These are phyloP conservation scores for Nakazawaea pomicola DNA, from an alignment of 805 yeast species.

Conservation along the genomic window DNA sequence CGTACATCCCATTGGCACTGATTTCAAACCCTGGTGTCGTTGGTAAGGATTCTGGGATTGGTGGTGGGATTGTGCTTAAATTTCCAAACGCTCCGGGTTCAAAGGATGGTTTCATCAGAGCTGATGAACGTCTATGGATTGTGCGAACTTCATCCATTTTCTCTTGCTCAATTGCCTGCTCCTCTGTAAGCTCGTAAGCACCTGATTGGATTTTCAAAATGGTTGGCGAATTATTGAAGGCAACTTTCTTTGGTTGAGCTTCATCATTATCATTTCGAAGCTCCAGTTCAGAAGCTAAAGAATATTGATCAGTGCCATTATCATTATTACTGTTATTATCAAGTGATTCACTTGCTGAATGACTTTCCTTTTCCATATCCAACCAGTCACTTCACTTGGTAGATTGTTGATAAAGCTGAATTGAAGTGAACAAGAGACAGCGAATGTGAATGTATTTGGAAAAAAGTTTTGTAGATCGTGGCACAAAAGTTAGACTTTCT, in stretches of 20 bases:
- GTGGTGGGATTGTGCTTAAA: constrained; percentile 25
- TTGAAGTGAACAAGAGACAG: no score
- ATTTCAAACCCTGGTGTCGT: constrained; percentile 35
- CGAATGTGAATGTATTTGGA: no score
- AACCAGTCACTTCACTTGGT: no score
- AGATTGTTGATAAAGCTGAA: no score
- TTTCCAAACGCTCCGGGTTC: constrained; percentile 4
- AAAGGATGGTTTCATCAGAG: constrained; percentile 1
- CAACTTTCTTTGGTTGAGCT: neutral
- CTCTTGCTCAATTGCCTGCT: neutral
- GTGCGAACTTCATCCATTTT: constrained; percentile 1
- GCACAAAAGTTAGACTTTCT: no score
- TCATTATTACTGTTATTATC: no score
- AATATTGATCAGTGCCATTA: neutral
- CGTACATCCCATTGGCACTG: constrained; percentile 5
- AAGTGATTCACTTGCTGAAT: no score
- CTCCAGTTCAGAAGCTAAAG: neutral
- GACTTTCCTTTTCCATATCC: no score
- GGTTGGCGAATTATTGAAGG: neutral
- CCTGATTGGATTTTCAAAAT: constrained; percentile 3
- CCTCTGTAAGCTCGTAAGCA: constrained; percentile 1
- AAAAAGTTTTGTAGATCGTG: no score
- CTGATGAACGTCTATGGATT: constrained; percentile 4
- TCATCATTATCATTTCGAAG: neutral
- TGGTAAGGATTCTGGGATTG: constrained; percentile 36